Evolutionary conservation across 768 basidiomycete species (phyloP).

Genomic region (Auricularia heimuer): DNA sequence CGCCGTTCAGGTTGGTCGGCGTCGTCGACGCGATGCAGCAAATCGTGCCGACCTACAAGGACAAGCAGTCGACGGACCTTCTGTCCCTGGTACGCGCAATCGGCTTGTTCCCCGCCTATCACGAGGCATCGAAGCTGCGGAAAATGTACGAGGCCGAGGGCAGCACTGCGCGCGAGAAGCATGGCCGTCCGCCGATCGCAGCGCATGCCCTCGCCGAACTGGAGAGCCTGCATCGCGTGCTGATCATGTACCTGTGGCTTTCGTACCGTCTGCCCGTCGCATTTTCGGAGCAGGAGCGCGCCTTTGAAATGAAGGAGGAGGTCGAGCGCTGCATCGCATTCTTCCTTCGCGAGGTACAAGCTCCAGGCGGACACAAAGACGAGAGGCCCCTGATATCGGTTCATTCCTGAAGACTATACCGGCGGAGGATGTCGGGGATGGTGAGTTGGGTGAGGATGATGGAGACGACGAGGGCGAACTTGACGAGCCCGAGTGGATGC

Average conservation of each 20-base stretch:
- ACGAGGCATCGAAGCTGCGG: not conserved
- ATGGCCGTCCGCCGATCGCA: constrained; percentile 1
- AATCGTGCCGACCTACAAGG: not conserved
- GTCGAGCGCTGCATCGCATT: not conserved
- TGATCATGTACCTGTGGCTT: constrained; percentile 82
- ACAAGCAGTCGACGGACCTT: not conserved
- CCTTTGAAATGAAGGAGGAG: constrained; percentile 44
- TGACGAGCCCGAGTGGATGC: not conserved
- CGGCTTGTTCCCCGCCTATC: not conserved
- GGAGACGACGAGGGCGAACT: not conserved
- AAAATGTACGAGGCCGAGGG: not conserved
- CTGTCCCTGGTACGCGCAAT: constrained; percentile 15
- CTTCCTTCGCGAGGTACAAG: not conserved
- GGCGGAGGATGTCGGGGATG: not conserved
- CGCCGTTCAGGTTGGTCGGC: not conserved
- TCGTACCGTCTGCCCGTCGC: constrained; percentile 56
- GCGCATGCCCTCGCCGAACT: constrained; percentile 24
- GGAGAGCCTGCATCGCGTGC: constrained; percentile 67
- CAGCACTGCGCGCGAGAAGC: not conserved
- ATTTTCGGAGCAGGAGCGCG: constrained; percentile 48
- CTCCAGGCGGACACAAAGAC: not conserved
- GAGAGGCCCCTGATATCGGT: not conserved
- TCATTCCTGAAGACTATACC: too few relatives aligned
- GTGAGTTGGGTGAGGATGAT: not conserved
- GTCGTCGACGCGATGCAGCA: not conserved